These are phyloP conservation scores for Metschnikowia lunata DNA, from an alignment of 805 yeast species.

Conservation along the genomic window DNA sequence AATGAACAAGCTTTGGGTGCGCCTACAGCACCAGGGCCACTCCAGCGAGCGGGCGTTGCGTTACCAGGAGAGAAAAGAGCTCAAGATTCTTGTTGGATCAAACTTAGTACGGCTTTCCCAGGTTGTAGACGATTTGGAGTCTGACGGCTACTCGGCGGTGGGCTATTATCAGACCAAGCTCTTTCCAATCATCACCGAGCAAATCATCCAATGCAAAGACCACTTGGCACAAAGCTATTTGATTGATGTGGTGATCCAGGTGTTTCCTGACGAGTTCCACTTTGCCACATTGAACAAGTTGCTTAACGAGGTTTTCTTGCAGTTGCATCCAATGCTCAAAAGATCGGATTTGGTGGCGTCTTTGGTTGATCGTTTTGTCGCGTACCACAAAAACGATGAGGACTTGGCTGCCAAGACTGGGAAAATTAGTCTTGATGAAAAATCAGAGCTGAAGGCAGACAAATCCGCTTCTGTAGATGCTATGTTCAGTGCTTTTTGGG, in stretches of 20 bases:
- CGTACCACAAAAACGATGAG: slow-evolving; percentile 33
- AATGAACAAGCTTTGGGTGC: slow-evolving; percentile 97
- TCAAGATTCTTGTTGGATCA: slow-evolving; percentile 88
- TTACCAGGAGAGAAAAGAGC: slow-evolving; percentile 75
- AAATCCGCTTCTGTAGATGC: slow-evolving; percentile 18
- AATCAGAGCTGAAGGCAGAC: not conserved
- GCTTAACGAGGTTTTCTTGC: slow-evolving; percentile 55
- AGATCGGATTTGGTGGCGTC: slow-evolving; percentile 63
- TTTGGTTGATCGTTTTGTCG: slow-evolving; percentile 66
- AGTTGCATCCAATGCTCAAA: slow-evolving; percentile 67
- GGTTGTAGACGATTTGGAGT: slow-evolving; percentile 65
- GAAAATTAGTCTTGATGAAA: slow-evolving; percentile 1
- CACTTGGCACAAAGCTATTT: slow-evolving; percentile 88
- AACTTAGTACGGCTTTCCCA: slow-evolving; percentile 87
- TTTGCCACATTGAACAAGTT: slow-evolving; percentile 64
- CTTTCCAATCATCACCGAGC: slow-evolving; percentile 80
- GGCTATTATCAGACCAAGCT: slow-evolving; percentile 45
- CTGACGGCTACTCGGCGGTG: slow-evolving; percentile 30
- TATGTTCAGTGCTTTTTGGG: slow-evolving; percentile 63
- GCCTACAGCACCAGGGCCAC: slow-evolving; percentile 94
- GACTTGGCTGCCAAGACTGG: slow-evolving; percentile 21
- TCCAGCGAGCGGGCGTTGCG: slow-evolving; percentile 74
- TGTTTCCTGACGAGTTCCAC: slow-evolving; percentile 92
- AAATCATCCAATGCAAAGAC: slow-evolving; percentile 88
- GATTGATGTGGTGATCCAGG: slow-evolving; percentile 87